Conservation (phyloP, 768 basidiomycete genomes). For the Lactifluus subvellereus region DNA sequence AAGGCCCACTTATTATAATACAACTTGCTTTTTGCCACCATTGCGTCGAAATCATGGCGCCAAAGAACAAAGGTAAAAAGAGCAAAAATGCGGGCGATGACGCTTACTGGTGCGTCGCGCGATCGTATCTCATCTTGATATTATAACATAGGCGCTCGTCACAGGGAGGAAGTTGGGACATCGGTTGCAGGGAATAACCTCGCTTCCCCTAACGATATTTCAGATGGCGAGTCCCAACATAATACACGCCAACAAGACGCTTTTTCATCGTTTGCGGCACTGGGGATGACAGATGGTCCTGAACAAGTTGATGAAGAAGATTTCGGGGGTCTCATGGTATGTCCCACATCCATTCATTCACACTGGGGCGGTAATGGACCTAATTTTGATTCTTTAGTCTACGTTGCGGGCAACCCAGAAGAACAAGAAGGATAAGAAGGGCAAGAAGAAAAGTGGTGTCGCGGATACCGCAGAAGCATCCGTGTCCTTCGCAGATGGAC, state of each 20-base stretch:
- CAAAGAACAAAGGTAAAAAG: slow-evolving; percentile 83
- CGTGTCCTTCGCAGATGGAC: slow-evolving; percentile 27
- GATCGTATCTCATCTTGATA: background rate
- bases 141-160: slow-evolving; percentile 22
- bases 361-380: background rate
- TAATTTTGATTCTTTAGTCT: slow-evolving; percentile 39
- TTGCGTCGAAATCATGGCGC: slow-evolving; percentile 40
- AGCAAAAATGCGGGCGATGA: slow-evolving; percentile 78
- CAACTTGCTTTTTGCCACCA: background rate
- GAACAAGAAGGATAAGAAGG: slow-evolving; percentile 53
- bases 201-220: slow-evolving; percentile 29
- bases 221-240: slow-evolving; percentile 40
- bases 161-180: slow-evolving; percentile 63
- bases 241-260: slow-evolving; percentile 31
- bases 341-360: slow-evolving; percentile 22
- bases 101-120: slow-evolving; percentile 59
- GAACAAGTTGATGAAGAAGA: slow-evolving; percentile 45
- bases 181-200: slow-evolving; percentile 41
- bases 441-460: slow-evolving; percentile 34
- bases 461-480: slow-evolving; percentile 22
- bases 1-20: background rate
- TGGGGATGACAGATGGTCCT: slow-evolving; percentile 40
- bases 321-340: slow-evolving; percentile 73
- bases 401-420: slow-evolving; percentile 52
- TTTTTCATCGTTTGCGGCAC: slow-evolving; percentile 35